Evolutionary conservation across 371 early-diverging fungal genomes (phyloP).

Genomic region (Saksenaea oblongispora): DNA sequence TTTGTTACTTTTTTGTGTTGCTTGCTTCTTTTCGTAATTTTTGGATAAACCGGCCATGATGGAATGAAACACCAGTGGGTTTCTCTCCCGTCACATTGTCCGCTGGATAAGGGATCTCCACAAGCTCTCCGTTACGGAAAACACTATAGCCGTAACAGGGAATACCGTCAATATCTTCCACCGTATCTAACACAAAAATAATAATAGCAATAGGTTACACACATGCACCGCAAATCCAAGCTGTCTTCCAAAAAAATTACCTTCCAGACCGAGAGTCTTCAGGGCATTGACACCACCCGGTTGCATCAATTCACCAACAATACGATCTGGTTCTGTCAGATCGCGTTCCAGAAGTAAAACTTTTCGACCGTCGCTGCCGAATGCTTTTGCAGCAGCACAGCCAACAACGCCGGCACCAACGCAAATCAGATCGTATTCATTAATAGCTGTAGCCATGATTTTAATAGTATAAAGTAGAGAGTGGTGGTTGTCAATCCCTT

Average conservation of each 20-base stretch:
- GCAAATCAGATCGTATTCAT: conserved; percentile 75
- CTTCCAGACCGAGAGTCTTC: conserved; percentile 71
- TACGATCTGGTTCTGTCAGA: conserved; percentile 89
- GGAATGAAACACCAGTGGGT: conserved; percentile 79
- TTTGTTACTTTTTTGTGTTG: conserved; percentile 52
- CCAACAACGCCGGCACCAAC: conserved; percentile 94
- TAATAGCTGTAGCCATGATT: conserved; percentile 8
- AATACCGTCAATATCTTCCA: conserved; percentile 88
- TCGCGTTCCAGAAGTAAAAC: conserved; percentile 85
- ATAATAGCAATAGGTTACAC: background rate
- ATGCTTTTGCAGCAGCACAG: conserved; percentile 77
- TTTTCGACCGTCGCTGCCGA: conserved; percentile 70
- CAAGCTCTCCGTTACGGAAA: conserved; percentile 50
- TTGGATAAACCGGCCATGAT: conserved; percentile 92
- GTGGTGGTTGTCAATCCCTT: conserved; percentile 30
- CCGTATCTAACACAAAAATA: conserved; percentile 53
- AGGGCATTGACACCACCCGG: conserved; percentile 91
- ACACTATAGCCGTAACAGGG: conserved; percentile 88
- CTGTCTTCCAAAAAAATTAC: conserved; percentile 18
- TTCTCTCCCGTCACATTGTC: conserved; percentile 48
- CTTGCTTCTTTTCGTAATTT: conserved; percentile 76
- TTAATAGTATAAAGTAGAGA: conserved; percentile 60
- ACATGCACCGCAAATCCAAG: background rate
- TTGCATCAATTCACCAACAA: conserved; percentile 95
- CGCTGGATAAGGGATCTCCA: conserved; percentile 66